These are phyloP conservation scores for Retiboletus fuscus DNA, from an alignment of 1,284 basidiomycete genomes.

Conservation along the genomic window DNA sequence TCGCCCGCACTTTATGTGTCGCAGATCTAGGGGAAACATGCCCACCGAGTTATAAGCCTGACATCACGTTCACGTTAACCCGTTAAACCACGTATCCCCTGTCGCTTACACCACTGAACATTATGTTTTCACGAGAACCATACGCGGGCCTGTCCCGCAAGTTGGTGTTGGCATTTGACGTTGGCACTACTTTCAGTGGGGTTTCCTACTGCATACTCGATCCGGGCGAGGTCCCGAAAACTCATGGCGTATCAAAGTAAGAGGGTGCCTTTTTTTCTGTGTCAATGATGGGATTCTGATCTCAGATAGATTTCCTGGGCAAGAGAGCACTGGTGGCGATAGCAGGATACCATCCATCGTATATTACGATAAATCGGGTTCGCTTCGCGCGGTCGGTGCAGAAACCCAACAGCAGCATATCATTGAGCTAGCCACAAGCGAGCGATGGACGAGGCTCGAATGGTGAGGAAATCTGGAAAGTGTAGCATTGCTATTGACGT, in stretches of 20 bases:
- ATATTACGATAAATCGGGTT: slow-evolving; percentile 60
- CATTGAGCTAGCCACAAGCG: slow-evolving; percentile 54
- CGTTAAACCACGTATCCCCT: not conserved
- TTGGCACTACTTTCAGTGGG: slow-evolving; percentile 65
- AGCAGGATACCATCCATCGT: too few relatives aligned
- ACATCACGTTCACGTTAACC: not conserved
- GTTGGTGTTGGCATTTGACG: slow-evolving; percentile 61
- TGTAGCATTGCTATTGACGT: not conserved
- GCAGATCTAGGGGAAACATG: slow-evolving; percentile 15
- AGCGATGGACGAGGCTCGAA: slow-evolving; percentile 59
- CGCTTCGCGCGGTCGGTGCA: slow-evolving; percentile 60
- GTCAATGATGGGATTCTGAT: slow-evolving; percentile 3
- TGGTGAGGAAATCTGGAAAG: slow-evolving; percentile 51
- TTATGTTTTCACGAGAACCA: slow-evolving; percentile 45
- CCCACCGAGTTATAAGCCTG: slow-evolving; percentile 22
- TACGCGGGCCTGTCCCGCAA: slow-evolving; percentile 52
- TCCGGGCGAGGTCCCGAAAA: slow-evolving; percentile 59
- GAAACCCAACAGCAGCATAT: slow-evolving; percentile 57
- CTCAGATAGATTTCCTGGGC: slow-evolving; percentile 53
- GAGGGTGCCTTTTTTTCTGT: not conserved
- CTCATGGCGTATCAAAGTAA: slow-evolving; percentile 57
- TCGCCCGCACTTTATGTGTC: not conserved
- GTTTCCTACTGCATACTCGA: slow-evolving; percentile 60
- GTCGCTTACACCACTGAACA: not conserved
- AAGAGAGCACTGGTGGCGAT: slow-evolving; percentile 51